Evolutionary conservation across 2,329 filamentous ascomycete species (phyloP), one percentile per base, ranked within the genome.

Genomic region (Calonectria hongkongensis): DNA sequence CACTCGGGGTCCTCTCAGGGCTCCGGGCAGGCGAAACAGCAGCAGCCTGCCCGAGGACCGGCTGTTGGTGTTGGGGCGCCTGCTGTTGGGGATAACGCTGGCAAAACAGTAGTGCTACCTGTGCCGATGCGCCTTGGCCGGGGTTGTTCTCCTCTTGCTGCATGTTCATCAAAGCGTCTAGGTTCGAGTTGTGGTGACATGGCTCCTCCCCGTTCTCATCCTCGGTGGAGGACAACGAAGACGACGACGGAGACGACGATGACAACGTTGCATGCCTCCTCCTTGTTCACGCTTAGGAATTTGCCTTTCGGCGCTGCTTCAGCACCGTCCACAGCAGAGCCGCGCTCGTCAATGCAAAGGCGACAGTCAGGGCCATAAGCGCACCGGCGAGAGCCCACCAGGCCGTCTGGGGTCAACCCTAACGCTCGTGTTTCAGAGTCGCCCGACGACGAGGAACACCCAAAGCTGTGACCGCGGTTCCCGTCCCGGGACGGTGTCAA

Each of bases 351-450:
- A 33, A 43, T 45, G 58, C 58, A 39, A 43, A 28, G n/a, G 50
- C 56, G 21, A 41, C 6, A 12, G 21, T 16, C 28, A 68, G 66
- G 7, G 16, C 43, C 12, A 63, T 63, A 47, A 68, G 66, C 16
- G 66, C 36, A 36, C 43, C 27, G 43, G 45, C 21, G 45, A 68
- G 36, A 36, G 45, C 56, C 25, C 25, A 63, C 54, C 10, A 51
- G 33, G 30, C 45, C 33, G 10, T 54, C 28, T 33, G 36, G 54
- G 25, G 66, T 62, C 43, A 68, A 43, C 33, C 66, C 66, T 47
- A 68, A 51, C 27, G 39, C 65, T 15, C 66, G 54, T 28, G 21
- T 47, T 25, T 51, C 43, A 43, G 27, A 45, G 33, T 51, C 21
- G 16, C 30, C 33, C 15, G 47, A 15, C 18, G 33, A 33, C 18